Base-by-base conservation (phyloP, 2,329 filamentous ascomycete genomes). In the Sporothrix schenckii region DNA sequence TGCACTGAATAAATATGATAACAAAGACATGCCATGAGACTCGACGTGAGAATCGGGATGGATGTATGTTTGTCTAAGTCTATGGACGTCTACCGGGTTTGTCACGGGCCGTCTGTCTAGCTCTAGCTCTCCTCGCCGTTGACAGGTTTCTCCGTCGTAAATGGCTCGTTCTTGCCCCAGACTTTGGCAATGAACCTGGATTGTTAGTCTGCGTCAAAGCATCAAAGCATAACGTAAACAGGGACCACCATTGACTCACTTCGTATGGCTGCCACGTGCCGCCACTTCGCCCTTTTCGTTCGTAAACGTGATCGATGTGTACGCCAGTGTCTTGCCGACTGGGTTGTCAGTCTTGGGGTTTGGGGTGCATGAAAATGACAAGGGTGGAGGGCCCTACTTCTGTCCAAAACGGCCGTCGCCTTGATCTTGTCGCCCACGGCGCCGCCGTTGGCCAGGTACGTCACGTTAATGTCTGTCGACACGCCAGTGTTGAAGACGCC, bases 311-410 rank as follows among this genome's bases (percentile, higher is more conserved):
- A 90, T 81, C 0, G 83, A 85, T 0, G 88, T 90, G 74, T 83
- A 90, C 6, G 88, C 88, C 5, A 90, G 77, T 0, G 85, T 89
- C 73, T 86, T 88, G n/a, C 88, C 88, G 74, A 90, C 87, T 89
- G 68, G 6, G 19, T 4, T 9, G 49, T 50, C 19, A 50, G 49
- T 21, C 34, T 9, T 16, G 3, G 47, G 3, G 6, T 49, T 34
- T 16, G 16, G 47, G 14, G 6, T 49, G 14, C 16, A n/a, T n/a
- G 14, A n/a, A 16, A n/a, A 0, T n/a, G 47, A 5, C 9, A 21
- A 6, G 52, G n/a, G 34, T 44, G 14, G 2, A 16, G 24, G n/a
- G 5, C 73, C 81, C 71, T 78, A 88, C 87, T 89, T 79, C 88
- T 89, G 47, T 90, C 88, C 71, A 87, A 89, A 0, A 81, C 81